phyloP scores from a whole-genome alignment of 2,329 filamentous ascomycete genomes.

The Lanzia echinophila region DNA sequence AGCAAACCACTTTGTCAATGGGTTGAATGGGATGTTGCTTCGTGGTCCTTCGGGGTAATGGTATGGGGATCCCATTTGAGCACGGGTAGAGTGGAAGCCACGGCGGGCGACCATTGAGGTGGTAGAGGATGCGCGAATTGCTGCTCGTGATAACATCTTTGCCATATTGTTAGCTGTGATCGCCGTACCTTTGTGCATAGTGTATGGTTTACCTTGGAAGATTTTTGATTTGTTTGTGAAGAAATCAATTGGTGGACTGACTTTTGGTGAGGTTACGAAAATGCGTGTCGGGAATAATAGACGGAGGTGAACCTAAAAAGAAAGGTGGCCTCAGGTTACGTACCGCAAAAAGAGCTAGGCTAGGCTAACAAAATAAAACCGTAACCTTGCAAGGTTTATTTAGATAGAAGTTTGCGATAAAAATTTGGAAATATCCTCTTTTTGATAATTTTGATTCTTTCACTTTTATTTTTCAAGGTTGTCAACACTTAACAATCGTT shows the following conservation, averaged over 20 bases:
- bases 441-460: not conserved
- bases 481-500: not conserved
- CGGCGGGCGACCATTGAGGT: constrained; percentile 73
- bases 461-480: constrained; percentile 1
- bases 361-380: not conserved
- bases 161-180: constrained; percentile 11
- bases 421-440: constrained; percentile 5
- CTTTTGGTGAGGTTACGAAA: constrained; percentile 15
- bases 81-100: constrained; percentile 86
- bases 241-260: constrained; percentile 15
- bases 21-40: constrained; percentile 96
- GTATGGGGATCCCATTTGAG: constrained; percentile 83
- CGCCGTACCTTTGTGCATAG: not conserved
- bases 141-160: constrained; percentile 79
- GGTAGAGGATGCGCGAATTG: constrained; percentile 51
- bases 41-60: constrained; percentile 97
- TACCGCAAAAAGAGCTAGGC: not conserved
- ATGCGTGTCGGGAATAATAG: constrained; percentile 4
- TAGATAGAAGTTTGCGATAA: not conserved
- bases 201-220: constrained; percentile 4
- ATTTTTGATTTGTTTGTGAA: constrained; percentile 14
- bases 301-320: not conserved
- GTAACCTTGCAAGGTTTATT: not conserved
- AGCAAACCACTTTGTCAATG: constrained; percentile 78
- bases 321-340: not conserved